Percentiles rank a stretch among this genome's conserved stretches.
These are phyloP conservation scores for Pneumocystis carinii DNA, from an alignment of 1,139 yeast genomes.

Conservation along the genomic window DNA sequence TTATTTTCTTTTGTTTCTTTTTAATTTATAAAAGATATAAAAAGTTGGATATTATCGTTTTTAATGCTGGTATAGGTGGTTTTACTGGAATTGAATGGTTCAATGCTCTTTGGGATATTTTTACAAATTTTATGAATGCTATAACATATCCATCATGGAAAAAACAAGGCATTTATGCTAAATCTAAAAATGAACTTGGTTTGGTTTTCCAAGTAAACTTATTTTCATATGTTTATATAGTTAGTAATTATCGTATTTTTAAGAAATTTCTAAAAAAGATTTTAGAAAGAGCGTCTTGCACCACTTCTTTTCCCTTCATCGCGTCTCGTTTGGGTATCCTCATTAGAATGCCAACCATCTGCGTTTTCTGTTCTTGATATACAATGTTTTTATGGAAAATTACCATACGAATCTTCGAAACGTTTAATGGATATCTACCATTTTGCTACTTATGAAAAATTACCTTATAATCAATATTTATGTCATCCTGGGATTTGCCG, in stretches of 20 bases:
- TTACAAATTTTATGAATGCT: constrained; percentile 53
- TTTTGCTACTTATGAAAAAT: constrained; percentile 30
- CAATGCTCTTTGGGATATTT: constrained; percentile 53
- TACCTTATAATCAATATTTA: constrained; percentile 54
- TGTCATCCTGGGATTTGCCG: constrained; percentile 92
- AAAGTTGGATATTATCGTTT: constrained; percentile 42
- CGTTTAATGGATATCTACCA: constrained; percentile 74
- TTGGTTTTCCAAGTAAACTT: constrained; percentile 88
- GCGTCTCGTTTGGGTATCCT: constrained; percentile 7
- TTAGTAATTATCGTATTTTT: constrained; percentile 6
- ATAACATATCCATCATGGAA: constrained; percentile 75
- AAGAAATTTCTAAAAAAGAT: not conserved
- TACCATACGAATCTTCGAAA: constrained; percentile 86
- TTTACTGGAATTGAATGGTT: constrained; percentile 77
- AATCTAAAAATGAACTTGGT: constrained; percentile 57
- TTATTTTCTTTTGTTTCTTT: not conserved
- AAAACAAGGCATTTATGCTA: constrained; percentile 60
- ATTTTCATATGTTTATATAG: constrained; percentile 77
- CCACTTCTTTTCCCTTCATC: not conserved
- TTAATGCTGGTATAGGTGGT: constrained; percentile 83
- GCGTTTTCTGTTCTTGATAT: constrained; percentile 40
- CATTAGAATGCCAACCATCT: constrained; percentile 7
- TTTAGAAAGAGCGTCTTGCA: not conserved
- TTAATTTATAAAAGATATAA: not conserved
- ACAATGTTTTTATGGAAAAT: constrained; percentile 46